Conservation (phyloP, 179 eudicot genomes). For the Silene vulgaris region DNA sequence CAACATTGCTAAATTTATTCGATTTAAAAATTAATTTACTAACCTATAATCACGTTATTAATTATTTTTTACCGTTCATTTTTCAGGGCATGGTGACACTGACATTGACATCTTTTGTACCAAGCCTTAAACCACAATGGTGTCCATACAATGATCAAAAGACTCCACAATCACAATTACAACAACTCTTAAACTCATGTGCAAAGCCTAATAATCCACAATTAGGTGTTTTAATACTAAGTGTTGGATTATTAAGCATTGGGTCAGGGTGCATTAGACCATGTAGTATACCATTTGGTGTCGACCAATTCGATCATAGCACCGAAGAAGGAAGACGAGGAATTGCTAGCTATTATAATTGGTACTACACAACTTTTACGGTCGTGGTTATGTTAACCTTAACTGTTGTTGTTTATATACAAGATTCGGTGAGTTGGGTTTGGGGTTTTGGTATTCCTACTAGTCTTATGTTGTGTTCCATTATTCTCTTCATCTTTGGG, state of each 20-base stretch:
- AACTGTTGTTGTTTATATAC: constrained; percentile 59
- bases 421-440: constrained; percentile 58
- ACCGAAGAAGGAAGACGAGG: constrained; percentile 57
- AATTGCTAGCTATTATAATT: constrained; percentile 62
- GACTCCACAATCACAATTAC: constrained; percentile 5
- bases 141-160: constrained; percentile 31
- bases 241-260: constrained; percentile 39
- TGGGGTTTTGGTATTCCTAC: constrained; percentile 61
- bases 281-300: constrained; percentile 65
- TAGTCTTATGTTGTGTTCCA: constrained; percentile 46
- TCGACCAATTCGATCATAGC: constrained; percentile 60
- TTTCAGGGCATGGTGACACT: constrained; percentile 57
- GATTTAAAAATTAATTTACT: too few species aligned
- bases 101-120: constrained; percentile 46
- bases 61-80: background rate
- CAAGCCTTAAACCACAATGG: constrained; percentile 43
- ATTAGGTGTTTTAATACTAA: constrained; percentile 34
- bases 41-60: too few species aligned
- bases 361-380: constrained; percentile 67
- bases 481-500: constrained; percentile 53
- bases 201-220: constrained; percentile 40
- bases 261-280: constrained; percentile 65
- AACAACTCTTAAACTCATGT: constrained; percentile 39
- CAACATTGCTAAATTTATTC: too few species aligned
- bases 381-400: constrained; percentile 45